These are phyloP conservation scores for Poteriospumella lacustris DNA, from an alignment of 108 stramenopile genomes.

Conservation along the genomic window DNA sequence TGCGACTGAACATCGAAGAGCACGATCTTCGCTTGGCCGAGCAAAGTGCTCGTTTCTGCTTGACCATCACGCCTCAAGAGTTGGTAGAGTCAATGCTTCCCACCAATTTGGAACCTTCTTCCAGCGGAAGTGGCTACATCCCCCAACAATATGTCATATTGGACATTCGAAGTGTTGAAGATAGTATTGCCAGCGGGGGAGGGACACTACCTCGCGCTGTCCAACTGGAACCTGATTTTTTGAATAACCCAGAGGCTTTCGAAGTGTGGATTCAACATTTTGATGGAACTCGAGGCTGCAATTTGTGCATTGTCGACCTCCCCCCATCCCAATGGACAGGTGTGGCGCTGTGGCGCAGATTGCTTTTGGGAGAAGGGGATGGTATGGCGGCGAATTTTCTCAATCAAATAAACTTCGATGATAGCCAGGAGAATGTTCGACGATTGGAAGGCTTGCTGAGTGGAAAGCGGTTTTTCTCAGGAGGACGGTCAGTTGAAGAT, in stretches of 20 bases:
- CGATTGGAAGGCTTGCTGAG: not conserved
- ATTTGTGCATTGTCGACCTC: constrained; percentile 12
- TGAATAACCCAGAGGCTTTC: constrained; percentile 21
- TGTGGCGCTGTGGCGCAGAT: constrained; percentile 13
- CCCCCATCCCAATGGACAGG: constrained; percentile 12
- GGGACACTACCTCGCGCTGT: constrained; percentile 5
- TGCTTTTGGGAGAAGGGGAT: constrained; percentile 18
- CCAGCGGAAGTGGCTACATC: not conserved
- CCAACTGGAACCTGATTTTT: constrained; percentile 26
- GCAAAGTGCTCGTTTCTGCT: not conserved
- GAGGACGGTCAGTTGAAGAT: too few species aligned
- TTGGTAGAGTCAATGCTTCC: not conserved
- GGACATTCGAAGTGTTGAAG: not conserved
- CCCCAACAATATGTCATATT: constrained; percentile 19
- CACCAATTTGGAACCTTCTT: not conserved
- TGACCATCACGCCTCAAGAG: not conserved
- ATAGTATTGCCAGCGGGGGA: constrained; percentile 1
- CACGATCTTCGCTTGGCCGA: not conserved
- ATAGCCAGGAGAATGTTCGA: not conserved
- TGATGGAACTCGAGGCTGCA: constrained; percentile 16
- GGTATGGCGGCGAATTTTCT: not conserved
- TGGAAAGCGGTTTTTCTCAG: not conserved
- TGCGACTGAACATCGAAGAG: not conserved
- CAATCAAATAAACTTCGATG: not conserved
- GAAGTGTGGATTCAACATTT: constrained; percentile 26